Base-by-base conservation (phyloP, 2,329 filamentous ascomycete genomes). In the Fusarium praegraminearum region DNA sequence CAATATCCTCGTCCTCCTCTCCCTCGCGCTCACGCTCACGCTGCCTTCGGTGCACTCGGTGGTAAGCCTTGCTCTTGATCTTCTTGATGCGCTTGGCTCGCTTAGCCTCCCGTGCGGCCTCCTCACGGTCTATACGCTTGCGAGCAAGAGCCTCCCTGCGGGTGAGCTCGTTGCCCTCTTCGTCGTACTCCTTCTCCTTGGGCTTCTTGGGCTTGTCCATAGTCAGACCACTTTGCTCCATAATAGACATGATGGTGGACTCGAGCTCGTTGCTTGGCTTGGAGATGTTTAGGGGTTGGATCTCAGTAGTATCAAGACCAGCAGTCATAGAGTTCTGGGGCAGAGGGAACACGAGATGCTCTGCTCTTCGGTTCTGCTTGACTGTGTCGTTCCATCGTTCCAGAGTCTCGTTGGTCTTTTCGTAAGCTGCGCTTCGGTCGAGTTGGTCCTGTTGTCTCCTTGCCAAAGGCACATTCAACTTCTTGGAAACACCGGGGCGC, bases 21-120 rank as follows among this genome's bases (percentile, higher is more conserved):
- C 86, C 76, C 84, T 82, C 78, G 89, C 79, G 65, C n/a, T 88
- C 78, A 57, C 86, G 83, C 70, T 86, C 80, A 72, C 83, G 75
- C 79, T 90, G 92, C 77, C 91, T 97, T 38, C 95, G 90, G 80
- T 98, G 95, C 16, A 98, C 91, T 45, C 94, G 91, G 57, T 95
- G 92, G 78, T 97, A 99, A 1, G 94, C 89, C 80, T 98, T 99
- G 78, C 93, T 97, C 85, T 99, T 99, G 83, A 99, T 99, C 84
- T 98, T 98, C 83, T 98, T 97, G 81, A 99, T 93, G 26, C 96
- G 91, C 81, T 94, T 97, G 10, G 94, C 89, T 59, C 94, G 91
- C 44, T 94, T 90, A 76, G 97, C 91, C 80, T 98, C 95, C 13
- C 94, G 88, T 74, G 97, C 97, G 70, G 95, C 86, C 10, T 97